Evolutionary conservation across 768 basidiomycete genomes (phyloP).

Genomic region (Erythrobasidium yunnanense): DNA sequence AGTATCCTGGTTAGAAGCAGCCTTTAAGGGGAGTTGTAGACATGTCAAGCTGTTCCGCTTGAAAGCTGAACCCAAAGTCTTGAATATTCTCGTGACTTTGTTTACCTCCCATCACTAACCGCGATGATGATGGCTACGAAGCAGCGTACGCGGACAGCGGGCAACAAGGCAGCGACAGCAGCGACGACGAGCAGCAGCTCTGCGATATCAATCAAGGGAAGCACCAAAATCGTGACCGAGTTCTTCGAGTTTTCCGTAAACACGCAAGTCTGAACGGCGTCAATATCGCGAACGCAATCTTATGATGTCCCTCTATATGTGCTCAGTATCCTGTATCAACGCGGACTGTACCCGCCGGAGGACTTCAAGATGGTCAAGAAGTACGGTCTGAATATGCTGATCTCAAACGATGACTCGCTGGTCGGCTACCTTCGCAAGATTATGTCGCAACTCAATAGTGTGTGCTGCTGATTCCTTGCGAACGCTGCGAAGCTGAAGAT

Average conservation of each 20-base stretch:
- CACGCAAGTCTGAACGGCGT: constrained; percentile 52
- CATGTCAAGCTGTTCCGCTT: no score
- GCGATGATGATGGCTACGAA: not conserved
- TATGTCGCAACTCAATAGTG: constrained; percentile 81
- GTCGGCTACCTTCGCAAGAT: constrained; percentile 94
- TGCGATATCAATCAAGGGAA: constrained; percentile 84
- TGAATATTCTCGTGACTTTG: no score
- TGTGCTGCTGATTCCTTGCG: constrained; percentile 38
- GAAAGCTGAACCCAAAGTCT: no score
- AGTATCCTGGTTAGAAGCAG: no score
- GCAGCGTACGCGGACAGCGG: not conserved
- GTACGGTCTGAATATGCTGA: constrained; percentile 88
- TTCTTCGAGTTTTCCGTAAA: constrained; percentile 99
- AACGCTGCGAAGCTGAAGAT: not conserved
- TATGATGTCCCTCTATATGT: constrained; percentile 25
- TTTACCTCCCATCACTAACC: no score
- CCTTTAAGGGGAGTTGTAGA: no score
- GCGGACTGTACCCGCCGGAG: constrained; percentile 92
- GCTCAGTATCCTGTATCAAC: constrained; percentile 80
- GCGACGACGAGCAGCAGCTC: constrained; percentile 29
- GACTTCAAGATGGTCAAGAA: constrained; percentile 98
- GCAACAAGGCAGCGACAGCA: not conserved
- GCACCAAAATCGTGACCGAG: constrained; percentile 82
- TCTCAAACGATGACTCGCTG: constrained; percentile 82
- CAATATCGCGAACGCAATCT: not conserved